phyloP scores from a whole-genome alignment of 192 early-diverging fungal species.

The Obelidium mucronatum region DNA sequence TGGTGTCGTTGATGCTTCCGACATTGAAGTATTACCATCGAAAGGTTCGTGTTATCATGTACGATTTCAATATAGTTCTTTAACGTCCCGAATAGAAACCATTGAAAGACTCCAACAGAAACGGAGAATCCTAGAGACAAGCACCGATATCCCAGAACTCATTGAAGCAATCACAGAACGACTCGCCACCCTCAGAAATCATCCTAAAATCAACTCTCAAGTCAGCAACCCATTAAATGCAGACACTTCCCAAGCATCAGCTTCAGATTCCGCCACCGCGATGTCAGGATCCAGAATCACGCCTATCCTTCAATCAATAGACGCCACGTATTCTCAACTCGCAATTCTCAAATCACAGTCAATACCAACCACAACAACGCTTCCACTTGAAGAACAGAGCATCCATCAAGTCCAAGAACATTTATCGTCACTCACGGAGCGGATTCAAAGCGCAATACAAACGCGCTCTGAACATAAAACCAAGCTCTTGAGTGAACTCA shows the following conservation, averaged over 20 bases:
- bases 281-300: background rate
- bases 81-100: no score
- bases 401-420: background rate
- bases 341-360: background rate
- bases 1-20: no score
- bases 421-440: background rate
- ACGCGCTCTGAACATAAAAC: constrained; percentile 7
- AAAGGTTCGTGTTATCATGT: no score
- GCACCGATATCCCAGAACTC: background rate
- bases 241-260: no score
- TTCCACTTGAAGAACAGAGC: background rate
- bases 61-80: no score
- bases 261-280: no score
- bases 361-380: background rate
- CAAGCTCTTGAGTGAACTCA: background rate
- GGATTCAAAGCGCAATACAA: background rate
- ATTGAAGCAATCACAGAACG: background rate
- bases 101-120: no score
- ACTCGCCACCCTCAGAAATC: background rate
- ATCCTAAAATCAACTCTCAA: background rate
- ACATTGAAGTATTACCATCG: no score
- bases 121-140: background rate
- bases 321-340: background rate
- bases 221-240: background rate
- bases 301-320: background rate